phyloP scores from a whole-genome alignment of 179 eudicot genomes.

The Spinacia oleracea region DNA sequence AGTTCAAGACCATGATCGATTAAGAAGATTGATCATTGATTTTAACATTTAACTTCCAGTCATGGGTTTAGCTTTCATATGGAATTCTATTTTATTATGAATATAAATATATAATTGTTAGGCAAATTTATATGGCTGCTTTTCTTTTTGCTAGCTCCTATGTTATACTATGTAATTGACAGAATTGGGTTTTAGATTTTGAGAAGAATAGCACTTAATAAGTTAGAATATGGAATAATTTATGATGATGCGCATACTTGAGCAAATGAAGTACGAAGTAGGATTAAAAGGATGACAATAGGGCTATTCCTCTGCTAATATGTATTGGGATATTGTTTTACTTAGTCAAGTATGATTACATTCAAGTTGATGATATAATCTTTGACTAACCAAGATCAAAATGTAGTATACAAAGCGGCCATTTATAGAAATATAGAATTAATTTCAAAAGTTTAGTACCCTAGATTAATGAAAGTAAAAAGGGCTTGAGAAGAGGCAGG shows the following conservation, averaged over 20 bases:
- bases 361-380: no score
- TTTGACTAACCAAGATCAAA: no score
- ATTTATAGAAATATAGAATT: background rate
- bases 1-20: conserved; percentile 53
- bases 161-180: background rate
- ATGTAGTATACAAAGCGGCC: background rate
- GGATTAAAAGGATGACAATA: background rate
- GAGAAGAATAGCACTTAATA: background rate
- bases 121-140: background rate
- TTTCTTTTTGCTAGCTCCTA: background rate
- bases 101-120: no score
- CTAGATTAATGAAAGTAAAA: background rate
- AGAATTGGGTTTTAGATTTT: no score
- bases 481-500: background rate
- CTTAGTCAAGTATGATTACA: no score
- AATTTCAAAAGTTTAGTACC: background rate
- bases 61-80: background rate
- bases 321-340: no score
- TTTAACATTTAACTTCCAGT: background rate
- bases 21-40: conserved; percentile 50
- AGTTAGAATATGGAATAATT: background rate
- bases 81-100: background rate
- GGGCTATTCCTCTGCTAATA: no score
- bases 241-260: background rate
- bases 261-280: background rate